Percentiles rank a stretch among this genome's conserved stretches.
These are phyloP conservation scores for Fusarium vanettenii DNA, from an alignment of 2,329 filamentous ascomycete species.

Conservation along the genomic window DNA sequence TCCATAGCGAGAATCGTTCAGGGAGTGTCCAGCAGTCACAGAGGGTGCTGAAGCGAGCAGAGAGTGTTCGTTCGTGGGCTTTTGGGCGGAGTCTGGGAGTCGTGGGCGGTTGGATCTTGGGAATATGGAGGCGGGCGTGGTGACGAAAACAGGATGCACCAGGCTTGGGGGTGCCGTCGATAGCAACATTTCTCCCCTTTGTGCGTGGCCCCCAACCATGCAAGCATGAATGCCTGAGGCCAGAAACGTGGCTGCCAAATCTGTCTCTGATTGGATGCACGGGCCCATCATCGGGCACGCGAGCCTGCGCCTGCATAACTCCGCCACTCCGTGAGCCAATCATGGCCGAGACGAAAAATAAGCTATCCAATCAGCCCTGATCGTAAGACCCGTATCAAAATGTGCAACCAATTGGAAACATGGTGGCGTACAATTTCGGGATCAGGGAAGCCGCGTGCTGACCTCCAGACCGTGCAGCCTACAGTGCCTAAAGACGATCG, in stretches of 20 bases:
- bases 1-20: slow-evolving; percentile 35
- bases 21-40: slow-evolving; percentile 36
- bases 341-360: neutral
- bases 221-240: slow-evolving; percentile 40
- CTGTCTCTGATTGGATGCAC: slow-evolving; percentile 30
- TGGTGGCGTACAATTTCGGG: neutral
- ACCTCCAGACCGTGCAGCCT: neutral
- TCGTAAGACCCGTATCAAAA: neutral
- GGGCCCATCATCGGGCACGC: slow-evolving; percentile 22
- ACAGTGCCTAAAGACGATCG: neutral
- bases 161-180: slow-evolving; percentile 40
- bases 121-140: slow-evolving; percentile 35
- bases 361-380: neutral
- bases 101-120: slow-evolving; percentile 30
- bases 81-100: slow-evolving; percentile 20
- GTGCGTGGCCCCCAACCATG: slow-evolving; percentile 37
- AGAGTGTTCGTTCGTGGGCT: slow-evolving; percentile 21
- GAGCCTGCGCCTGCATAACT: slow-evolving; percentile 36
- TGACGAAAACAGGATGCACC: slow-evolving; percentile 41
- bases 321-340: slow-evolving; percentile 35
- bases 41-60: slow-evolving; percentile 36
- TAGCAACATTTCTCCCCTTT: slow-evolving; percentile 34
- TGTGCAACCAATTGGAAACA: slow-evolving; percentile 22
- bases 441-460: neutral
- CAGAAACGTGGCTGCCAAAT: neutral